Conservation (phyloP, 2,329 filamentous ascomycete species). For the Pseudogymnoascus sp. region DNA sequence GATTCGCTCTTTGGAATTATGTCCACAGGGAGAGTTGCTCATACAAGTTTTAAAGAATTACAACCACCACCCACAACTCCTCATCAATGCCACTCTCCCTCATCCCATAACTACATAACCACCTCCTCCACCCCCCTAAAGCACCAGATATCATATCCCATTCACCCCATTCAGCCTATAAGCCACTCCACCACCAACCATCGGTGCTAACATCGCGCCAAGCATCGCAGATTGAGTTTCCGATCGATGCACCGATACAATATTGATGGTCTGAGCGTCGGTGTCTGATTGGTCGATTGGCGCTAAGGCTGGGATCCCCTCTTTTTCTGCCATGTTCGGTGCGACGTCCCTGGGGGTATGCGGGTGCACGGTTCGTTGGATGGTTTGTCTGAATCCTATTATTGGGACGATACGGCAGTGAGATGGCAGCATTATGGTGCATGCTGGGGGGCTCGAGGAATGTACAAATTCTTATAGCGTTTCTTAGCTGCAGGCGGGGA, state of each 20-base stretch:
- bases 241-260: neutral
- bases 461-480: neutral
- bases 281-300: neutral
- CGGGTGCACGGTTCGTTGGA: neutral
- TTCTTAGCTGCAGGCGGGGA: neutral
- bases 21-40: neutral
- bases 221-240: neutral
- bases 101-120: neutral
- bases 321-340: neutral
- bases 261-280: neutral
- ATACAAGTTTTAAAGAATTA: neutral
- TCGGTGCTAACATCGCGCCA: neutral
- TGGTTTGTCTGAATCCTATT: neutral
- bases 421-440: too few species aligned
- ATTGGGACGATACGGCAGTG: neutral
- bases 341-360: neutral
- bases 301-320: constrained; percentile 3
- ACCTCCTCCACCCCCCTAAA: neutral
- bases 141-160: neutral
- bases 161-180: neutral
- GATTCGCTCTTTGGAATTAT: neutral
- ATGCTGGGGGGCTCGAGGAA: too few species aligned
- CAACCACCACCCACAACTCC: neutral
- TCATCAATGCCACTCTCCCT: neutral
- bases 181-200: neutral